Percentiles rank a stretch among this genome's conserved stretches.
Evolutionary conservation across 2,329 filamentous ascomycete genomes (phyloP).

Genomic region (Calonectria henricotiae): DNA sequence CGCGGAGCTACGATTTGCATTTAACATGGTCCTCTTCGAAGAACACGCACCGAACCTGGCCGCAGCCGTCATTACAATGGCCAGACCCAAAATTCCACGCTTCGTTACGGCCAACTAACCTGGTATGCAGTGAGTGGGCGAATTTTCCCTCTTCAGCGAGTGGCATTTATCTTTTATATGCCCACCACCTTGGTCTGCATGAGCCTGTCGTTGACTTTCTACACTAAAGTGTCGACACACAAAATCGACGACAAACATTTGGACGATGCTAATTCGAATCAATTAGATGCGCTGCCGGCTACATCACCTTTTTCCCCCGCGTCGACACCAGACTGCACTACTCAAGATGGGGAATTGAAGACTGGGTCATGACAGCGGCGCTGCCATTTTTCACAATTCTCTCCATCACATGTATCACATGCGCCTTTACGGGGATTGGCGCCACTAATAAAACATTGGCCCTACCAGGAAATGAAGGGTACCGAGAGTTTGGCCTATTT

Average conservation of each 20-base stretch:
- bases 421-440: neutral
- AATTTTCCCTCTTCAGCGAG: neutral
- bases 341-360: neutral
- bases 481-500: neutral
- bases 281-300: neutral
- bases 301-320: constrained; percentile 1
- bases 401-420: neutral
- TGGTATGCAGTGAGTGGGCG: neutral
- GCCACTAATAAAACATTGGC: neutral
- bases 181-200: too few relatives aligned
- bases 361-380: constrained; percentile 3
- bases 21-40: neutral
- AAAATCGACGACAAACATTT: too few relatives aligned
- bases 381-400: neutral
- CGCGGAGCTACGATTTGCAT: neutral
- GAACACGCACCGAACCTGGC: neutral
- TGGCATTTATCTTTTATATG: too few relatives aligned
- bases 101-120: neutral
- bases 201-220: too few relatives aligned
- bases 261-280: neutral
- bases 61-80: constrained; percentile 14
- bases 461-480: neutral
- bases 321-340: neutral
- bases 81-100: neutral
- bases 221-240: too few relatives aligned